Conservation (phyloP, 148 eudicot genomes). For the Spergularia bocconei region DNA sequence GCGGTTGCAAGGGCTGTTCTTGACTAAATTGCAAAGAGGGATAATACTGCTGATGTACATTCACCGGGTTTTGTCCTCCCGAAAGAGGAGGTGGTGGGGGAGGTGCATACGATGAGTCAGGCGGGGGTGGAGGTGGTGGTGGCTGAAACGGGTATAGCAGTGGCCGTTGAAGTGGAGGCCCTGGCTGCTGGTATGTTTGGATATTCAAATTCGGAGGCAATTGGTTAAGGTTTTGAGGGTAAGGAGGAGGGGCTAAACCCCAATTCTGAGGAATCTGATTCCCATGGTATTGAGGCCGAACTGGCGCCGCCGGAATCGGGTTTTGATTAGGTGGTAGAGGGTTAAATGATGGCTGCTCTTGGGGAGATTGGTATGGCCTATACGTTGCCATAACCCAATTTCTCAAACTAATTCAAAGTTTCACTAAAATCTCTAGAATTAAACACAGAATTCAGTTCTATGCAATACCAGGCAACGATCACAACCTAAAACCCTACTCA, state of each 20-base stretch:
- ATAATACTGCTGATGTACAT: conserved; percentile 54
- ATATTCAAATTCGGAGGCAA: conserved; percentile 37
- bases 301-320: conserved; percentile 43
- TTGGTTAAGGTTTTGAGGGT: conserved; percentile 42
- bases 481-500: background rate
- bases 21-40: conserved; percentile 70
- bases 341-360: conserved; percentile 46
- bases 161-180: conserved; percentile 43
- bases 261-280: conserved; percentile 65
- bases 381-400: conserved; percentile 64
- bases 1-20: conserved; percentile 43
- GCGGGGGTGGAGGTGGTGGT: conserved; percentile 78
- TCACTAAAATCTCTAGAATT: no score
- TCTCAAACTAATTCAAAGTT: background rate
- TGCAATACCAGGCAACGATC: background rate
- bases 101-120: conserved; percentile 66
- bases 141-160: conserved; percentile 56
- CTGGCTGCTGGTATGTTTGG: conserved; percentile 45
- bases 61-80: conserved; percentile 23
- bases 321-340: conserved; percentile 58
- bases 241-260: conserved; percentile 53
- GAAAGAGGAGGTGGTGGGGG: conserved; percentile 62
- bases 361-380: conserved; percentile 70
- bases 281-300: conserved; percentile 46
- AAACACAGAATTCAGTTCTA: background rate